Base-by-base conservation (phyloP, 2,329 filamentous ascomycete species). In the Trichoderma lentiforme region DNA sequence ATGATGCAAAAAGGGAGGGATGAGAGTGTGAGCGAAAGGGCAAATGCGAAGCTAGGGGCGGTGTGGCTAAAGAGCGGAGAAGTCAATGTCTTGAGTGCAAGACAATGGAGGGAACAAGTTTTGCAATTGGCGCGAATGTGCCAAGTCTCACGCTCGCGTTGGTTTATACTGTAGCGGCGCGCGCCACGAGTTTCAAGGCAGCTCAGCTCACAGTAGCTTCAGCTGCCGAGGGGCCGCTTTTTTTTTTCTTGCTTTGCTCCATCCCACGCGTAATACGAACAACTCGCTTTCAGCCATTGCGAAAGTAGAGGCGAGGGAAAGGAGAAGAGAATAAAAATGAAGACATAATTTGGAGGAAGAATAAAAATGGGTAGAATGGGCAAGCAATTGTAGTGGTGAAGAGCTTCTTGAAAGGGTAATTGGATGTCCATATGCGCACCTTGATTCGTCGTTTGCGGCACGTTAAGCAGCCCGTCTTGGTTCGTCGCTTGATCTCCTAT, bases 371-470 rank as follows among this genome's bases (percentile, higher is more conserved):
- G 72, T 72, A 34, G 43, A 70, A 71, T 72, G 72, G 26, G 21
- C 21, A 51, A 24, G 7, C 15, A 60, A 53, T 36, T 47, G 58
- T 36, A 64, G 18, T 18, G 32, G 21, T 51, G 24, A 66, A 62
- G 65, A 24, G 39, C 32, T 72, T 34, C 14, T 51, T 21, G 6
- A 39, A 67, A 56, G 51, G 36, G 39, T 63, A 32, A 14, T 36
- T 47, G 57, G 39, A 36, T 36, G 18, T 51, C 39, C 28, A 70
- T 61, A 24, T 58, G 67, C 86, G 79, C 80, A 89, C 88, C 87
- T 90, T 90, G 78, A 90, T 89, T 76, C 88, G 83, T 75, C 88
- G 84, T 77, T 89, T 89, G 71, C 88, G 86, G 80, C 88, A 90
- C 58, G 88, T 90, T 78, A 90, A 80, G 75, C 88, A 90, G n/a